phyloP scores from a whole-genome alignment of 2,329 filamentous ascomycete genomes.

The Sarocladiaceae sp. region DNA sequence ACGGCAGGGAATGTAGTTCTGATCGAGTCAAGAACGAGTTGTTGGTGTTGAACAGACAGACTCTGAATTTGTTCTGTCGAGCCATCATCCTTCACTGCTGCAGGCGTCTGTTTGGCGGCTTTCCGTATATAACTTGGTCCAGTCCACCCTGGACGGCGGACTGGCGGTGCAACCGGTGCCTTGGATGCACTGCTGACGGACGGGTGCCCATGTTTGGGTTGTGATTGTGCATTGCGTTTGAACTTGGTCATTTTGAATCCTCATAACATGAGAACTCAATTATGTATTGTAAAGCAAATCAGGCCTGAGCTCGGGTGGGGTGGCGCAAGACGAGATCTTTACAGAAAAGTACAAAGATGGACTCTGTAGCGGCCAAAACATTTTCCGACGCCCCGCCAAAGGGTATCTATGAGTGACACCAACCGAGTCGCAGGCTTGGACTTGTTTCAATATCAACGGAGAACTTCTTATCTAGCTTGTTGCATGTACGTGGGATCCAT shows the following conservation, averaged over 20 bases:
- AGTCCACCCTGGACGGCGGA: constrained; percentile 13
- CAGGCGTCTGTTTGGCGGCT: constrained; percentile 8
- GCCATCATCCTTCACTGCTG: constrained; percentile 10
- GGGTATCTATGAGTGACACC: constrained; percentile 3
- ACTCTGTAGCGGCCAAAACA: constrained; percentile 4
- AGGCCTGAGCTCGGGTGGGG: constrained; percentile 3
- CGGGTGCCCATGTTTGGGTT: constrained; percentile 14
- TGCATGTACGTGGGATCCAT: too few species aligned
- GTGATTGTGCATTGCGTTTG: constrained; percentile 14
- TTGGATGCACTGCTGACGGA: constrained; percentile 14
- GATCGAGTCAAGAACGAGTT: constrained; percentile 14
- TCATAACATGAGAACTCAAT: constrained; percentile 7
- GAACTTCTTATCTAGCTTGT: constrained; percentile 1
- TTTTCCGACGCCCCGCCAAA: constrained; percentile 4
- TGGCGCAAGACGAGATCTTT: constrained; percentile 3
- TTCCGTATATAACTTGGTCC: constrained; percentile 12
- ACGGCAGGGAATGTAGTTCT: constrained; percentile 14
- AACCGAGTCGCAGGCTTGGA: constrained; percentile 3
- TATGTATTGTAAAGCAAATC: background rate
- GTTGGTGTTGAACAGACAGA: constrained; percentile 13
- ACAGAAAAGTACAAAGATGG: constrained; percentile 1
- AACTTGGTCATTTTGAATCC: constrained; percentile 12
- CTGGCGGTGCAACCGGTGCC: constrained; percentile 11
- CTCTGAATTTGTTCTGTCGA: constrained; percentile 11
- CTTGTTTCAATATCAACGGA: constrained; percentile 1